These are phyloP conservation scores for Xylaria longipes DNA, from an alignment of 495 filamentous ascomycete species.

Conservation along the genomic window DNA sequence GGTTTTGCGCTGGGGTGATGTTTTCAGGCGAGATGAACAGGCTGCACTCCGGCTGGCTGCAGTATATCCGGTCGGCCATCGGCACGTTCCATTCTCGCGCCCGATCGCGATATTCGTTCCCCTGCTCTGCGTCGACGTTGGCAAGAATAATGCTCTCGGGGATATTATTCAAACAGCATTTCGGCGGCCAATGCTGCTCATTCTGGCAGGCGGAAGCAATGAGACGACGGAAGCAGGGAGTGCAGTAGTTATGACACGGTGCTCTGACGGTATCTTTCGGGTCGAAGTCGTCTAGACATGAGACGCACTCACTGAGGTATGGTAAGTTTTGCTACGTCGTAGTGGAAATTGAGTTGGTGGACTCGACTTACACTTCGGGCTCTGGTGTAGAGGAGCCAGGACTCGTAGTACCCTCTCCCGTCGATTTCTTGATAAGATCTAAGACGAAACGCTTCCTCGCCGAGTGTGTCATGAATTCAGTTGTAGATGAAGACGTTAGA, in stretches of 20 bases:
- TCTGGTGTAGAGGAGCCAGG: constrained; percentile 20
- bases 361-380: constrained; percentile 37
- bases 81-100: constrained; percentile 47
- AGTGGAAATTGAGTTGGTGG: neutral
- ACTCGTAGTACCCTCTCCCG: constrained; percentile 27
- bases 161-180: constrained; percentile 52
- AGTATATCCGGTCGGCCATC: constrained; percentile 47
- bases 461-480: constrained; percentile 19
- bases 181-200: constrained; percentile 54
- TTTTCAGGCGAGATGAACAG: constrained; percentile 38
- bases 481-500: constrained; percentile 17
- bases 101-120: constrained; percentile 36
- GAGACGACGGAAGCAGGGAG: constrained; percentile 48
- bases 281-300: constrained; percentile 48
- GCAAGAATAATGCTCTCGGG: constrained; percentile 39
- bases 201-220: constrained; percentile 42
- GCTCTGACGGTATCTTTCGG: constrained; percentile 41
- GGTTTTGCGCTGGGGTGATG: constrained; percentile 31
- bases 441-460: constrained; percentile 29
- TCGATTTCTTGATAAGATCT: constrained; percentile 29
- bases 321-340: constrained; percentile 12
- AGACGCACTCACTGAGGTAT: constrained; percentile 46
- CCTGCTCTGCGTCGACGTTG: constrained; percentile 33
- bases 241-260: constrained; percentile 51
- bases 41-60: constrained; percentile 40